Evolutionary conservation across 2,329 filamentous ascomycete species (phyloP).

Genomic region (Clarireedia hainanense): DNA sequence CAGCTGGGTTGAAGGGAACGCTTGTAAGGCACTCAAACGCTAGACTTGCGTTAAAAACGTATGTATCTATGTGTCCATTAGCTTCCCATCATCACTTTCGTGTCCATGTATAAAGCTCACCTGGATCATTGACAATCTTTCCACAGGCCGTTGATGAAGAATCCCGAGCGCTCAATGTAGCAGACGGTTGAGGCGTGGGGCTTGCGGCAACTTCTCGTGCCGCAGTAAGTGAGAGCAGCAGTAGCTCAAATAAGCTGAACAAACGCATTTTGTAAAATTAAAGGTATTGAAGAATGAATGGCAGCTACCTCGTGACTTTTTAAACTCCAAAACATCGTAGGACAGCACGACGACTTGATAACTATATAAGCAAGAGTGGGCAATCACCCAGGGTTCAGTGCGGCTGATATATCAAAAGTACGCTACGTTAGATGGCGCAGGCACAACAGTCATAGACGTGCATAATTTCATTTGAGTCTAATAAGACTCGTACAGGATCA

Average conservation of each 20-base stretch:
- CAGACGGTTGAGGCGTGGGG: neutral
- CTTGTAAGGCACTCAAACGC: constrained; percentile 36
- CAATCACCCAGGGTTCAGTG: neutral
- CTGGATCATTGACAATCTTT: constrained; percentile 11
- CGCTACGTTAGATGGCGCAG: neutral
- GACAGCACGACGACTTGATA: neutral
- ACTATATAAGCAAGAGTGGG: neutral
- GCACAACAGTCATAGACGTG: neutral
- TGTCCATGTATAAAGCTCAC: neutral
- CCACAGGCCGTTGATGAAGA: constrained; percentile 16
- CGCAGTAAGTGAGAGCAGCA: neutral
- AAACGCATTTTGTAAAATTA: neutral
- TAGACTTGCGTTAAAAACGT: constrained; percentile 14
- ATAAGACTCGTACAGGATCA: neutral
- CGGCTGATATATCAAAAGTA: neutral
- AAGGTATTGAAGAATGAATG: neutral
- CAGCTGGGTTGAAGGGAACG: constrained; percentile 38
- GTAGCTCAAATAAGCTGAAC: neutral
- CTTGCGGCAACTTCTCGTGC: neutral
- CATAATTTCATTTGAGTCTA: neutral
- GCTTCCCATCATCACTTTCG: neutral
- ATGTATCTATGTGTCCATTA: constrained; percentile 6
- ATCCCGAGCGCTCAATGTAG: constrained; percentile 2
- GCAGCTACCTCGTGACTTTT: neutral
- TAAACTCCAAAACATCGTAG: neutral